phyloP scores from a whole-genome alignment of 768 basidiomycete genomes.

The Termitomyces sp. region DNA sequence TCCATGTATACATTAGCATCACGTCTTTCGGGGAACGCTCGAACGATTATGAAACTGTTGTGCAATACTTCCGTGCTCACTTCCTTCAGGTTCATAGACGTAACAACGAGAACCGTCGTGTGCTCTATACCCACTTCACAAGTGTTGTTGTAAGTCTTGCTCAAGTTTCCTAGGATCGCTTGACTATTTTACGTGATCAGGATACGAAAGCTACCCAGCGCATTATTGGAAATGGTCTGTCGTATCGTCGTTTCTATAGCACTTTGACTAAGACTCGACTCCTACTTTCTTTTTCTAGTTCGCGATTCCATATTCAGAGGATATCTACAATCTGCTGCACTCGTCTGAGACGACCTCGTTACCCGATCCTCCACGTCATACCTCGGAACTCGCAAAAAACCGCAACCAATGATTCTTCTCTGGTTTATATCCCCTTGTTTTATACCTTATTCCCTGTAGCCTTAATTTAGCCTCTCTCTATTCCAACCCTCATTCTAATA shows the following conservation, averaged over 20 bases:
- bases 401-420: constrained; percentile 1
- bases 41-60: constrained; percentile 80
- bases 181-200: constrained; percentile 27
- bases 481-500: constrained; percentile 3
- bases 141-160: constrained; percentile 61
- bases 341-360: constrained; percentile 41
- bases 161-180: not conserved
- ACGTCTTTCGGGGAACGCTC: constrained; percentile 76
- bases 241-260: not conserved
- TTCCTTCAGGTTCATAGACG: constrained; percentile 79
- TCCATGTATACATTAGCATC: constrained; percentile 42
- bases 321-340: constrained; percentile 67
- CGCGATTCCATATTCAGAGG: constrained; percentile 76
- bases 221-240: constrained; percentile 77
- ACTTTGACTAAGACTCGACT: constrained; percentile 4
- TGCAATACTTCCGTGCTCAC: constrained; percentile 85
- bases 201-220: constrained; percentile 82
- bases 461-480: constrained; percentile 6
- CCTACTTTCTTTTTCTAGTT: constrained; percentile 34
- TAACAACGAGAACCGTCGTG: constrained; percentile 76
- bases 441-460: constrained; percentile 7
- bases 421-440: constrained; percentile 6
- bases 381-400: constrained; percentile 1
- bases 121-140: constrained; percentile 80
- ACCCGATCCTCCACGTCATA: not conserved